Base-by-base conservation (phyloP, 2,329 filamentous ascomycete species). In the Diaporthe sp. region DNA sequence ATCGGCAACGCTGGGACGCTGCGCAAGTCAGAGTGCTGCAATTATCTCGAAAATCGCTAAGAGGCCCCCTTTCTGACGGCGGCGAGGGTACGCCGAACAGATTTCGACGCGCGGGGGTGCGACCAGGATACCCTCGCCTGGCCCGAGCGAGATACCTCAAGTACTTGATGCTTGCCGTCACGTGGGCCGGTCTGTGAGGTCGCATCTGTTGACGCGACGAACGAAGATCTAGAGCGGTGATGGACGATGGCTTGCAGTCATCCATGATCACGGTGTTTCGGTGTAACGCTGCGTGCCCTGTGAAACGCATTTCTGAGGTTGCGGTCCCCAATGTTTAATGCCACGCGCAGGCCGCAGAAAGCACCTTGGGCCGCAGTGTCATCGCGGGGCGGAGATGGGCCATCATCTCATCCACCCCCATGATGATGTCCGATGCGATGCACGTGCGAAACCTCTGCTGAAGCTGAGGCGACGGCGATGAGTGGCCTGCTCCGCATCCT, bases 161-260 rank as follows among this genome's bases (percentile, higher is more conserved):
- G 34, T 34, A 55, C 47, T 70, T 31, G 65, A 53, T 73, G 58
- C 58, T 71, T 58, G 53, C 68, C 71, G 71, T 73, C 71, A 73
- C 71, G 71, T 73, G 71, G 71, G 12, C 44, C 22, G 25, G 47
- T 53, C 51, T 73, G 71, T 73, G 60, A 63, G 71, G 58, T 73
- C 61, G 34, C 25, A 34, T 55, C 49, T 65, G 34, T 31, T 58
- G 71, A 73, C 53, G 58, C 71, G 44, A 72, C 53, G 44, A 55
- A 63, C 58, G 71, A 73, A 44, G 58, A 73, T 73, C 58, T 53
- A 31, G n/a, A 63, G 60, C 34, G 71, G 71, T 72, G 71, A 73
- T 73, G 71, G 58, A 47, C 34, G 47, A 73, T 63, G 57, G 71
- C 58, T 73, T 65, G 47, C 58, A 65, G 65, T 68, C 65, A 68